A percentile compares a stretch with the other conserved stretches of the same genome.
Evolutionary conservation across 169 alveolate species (phyloP).

Genomic region (Eimeria tenella): DNA sequence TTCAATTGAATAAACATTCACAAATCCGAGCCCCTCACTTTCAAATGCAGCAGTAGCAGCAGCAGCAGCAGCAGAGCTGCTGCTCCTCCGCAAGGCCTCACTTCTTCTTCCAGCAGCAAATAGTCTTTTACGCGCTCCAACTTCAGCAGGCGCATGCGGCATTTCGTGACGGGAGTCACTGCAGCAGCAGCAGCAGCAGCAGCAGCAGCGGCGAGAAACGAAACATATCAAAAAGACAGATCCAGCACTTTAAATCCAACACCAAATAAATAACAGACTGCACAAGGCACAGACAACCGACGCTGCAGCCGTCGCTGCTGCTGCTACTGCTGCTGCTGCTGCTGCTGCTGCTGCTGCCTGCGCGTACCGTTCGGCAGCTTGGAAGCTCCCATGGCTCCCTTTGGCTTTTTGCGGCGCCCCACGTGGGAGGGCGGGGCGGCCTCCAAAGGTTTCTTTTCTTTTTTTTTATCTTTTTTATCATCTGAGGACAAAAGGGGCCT

Average conservation of each 20-base stretch:
- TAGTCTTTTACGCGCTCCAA: constrained; percentile 82
- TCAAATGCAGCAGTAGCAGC: neutral
- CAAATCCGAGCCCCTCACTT: neutral
- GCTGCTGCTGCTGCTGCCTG: too few species aligned
- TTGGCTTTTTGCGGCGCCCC: constrained; percentile 80
- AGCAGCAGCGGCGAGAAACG: neutral
- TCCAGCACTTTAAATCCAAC: too few species aligned
- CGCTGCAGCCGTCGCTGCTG: neutral
- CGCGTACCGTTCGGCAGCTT: constrained; percentile 62
- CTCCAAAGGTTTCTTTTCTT: constrained; percentile 67
- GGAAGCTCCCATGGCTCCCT: constrained; percentile 61
- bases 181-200: constrained; percentile 7
- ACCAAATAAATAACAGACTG: neutral
- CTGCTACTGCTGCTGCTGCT: neutral
- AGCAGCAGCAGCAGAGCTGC: neutral
- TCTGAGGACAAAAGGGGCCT: neutral
- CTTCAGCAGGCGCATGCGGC: constrained; percentile 83
- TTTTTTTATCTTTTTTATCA: constrained; percentile 64
- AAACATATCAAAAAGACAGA: neutral
- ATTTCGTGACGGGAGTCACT: constrained; percentile 66
- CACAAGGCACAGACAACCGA: neutral
- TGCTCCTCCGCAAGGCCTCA: too few species aligned
- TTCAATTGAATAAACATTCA: too few species aligned
- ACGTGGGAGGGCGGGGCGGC: constrained; percentile 84
- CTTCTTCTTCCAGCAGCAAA: constrained; percentile 83